A percentile compares a stretch with the other conserved stretches of the same genome.
These are phyloP conservation scores for Mrakia gelida DNA, from an alignment of 768 basidiomycete species.

Conservation along the genomic window DNA sequence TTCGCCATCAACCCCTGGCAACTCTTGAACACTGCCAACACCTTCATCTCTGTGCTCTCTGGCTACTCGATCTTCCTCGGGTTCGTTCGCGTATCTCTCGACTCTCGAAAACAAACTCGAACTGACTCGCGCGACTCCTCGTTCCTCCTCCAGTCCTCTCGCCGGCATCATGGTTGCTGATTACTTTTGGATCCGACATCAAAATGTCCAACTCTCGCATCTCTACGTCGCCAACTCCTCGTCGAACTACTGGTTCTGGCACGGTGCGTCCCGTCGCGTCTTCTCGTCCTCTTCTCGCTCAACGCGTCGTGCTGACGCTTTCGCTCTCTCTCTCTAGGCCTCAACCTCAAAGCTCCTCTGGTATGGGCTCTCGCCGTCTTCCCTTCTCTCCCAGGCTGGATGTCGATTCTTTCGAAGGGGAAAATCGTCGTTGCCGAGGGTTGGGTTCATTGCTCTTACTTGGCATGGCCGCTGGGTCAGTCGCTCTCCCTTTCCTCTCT, in stretches of 20 bases:
- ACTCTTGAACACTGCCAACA: slow-evolving; percentile 36
- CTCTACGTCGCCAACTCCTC: slow-evolving; percentile 13
- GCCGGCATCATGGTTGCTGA: slow-evolving; percentile 29
- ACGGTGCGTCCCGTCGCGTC: slow-evolving; percentile 10
- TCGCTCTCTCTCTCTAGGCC: background rate
- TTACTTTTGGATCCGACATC: slow-evolving; percentile 26
- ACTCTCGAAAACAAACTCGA: background rate
- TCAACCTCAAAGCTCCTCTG: too few species aligned
- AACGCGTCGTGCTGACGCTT: background rate
- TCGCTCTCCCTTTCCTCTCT: background rate
- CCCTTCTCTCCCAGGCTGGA: slow-evolving; percentile 27
- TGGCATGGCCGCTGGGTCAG: slow-evolving; percentile 27
- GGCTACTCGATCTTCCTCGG: slow-evolving; percentile 36
- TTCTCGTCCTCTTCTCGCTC: background rate
- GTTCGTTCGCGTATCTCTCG: slow-evolving; percentile 28
- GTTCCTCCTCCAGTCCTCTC: slow-evolving; percentile 27
- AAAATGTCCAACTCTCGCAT: slow-evolving; percentile 17
- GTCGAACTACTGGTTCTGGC: slow-evolving; percentile 32
- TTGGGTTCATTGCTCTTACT: slow-evolving; percentile 23
- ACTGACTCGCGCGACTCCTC: slow-evolving; percentile 14
- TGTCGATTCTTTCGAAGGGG: background rate
- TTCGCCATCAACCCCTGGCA: slow-evolving; percentile 40
- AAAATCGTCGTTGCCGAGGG: slow-evolving; percentile 4
- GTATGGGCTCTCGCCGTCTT: too few species aligned
- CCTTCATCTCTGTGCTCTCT: slow-evolving; percentile 36